Evolutionary conservation across 2,329 filamentous ascomycete species (phyloP), one percentile per base, ranked within the genome.

Genomic region (Paecilomyces variotii): DNA sequence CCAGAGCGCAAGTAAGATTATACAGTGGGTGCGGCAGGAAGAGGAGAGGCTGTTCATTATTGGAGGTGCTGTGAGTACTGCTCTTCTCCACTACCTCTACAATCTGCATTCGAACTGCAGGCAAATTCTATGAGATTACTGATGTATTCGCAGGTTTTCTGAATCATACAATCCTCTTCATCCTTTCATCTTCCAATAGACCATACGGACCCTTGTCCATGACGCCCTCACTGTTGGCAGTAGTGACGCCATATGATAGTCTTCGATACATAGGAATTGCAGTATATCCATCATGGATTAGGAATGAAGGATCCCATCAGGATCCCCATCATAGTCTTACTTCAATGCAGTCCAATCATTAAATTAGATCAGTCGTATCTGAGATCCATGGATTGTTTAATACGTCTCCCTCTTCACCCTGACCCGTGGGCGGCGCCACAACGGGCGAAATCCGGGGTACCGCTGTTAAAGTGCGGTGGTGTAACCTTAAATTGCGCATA

Each of bases 11-110:
- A 96, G 94, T 70, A 87, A 88, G 75, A 85, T 99, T 55, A 87
- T 95, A 4, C 89, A 94, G 69, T 99, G 93, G 92, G 88, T 93
- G 1, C 87, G 90, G 70, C 82, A 87, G 64, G 94, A 99, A 75
- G 93, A 97, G 74, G 92, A 97, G 74, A 82, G 94, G 59, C 79
- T 97, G 4, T 99, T 99, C 70, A 96, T 99, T 60, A 94, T 99
- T 70, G 94, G 94, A 0, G 95, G 94, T n/a, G 94, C 92, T 51
- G 93, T 97, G 65, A 62, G 74, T 71, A 51, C 30, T 52, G 6
- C 28, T 26, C 14, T 45, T 45, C 7, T 45, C 5, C 4, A 19
- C 19, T 19, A 19, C 19, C 19, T 19, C 19, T 19, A 35, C 7
- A 32, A 12, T 10, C 7, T 7, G n/a, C 7, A 26, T 26, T 28